phyloP scores from a whole-genome alignment of 257 asterid genomes.

The Solanum chaucha region DNA sequence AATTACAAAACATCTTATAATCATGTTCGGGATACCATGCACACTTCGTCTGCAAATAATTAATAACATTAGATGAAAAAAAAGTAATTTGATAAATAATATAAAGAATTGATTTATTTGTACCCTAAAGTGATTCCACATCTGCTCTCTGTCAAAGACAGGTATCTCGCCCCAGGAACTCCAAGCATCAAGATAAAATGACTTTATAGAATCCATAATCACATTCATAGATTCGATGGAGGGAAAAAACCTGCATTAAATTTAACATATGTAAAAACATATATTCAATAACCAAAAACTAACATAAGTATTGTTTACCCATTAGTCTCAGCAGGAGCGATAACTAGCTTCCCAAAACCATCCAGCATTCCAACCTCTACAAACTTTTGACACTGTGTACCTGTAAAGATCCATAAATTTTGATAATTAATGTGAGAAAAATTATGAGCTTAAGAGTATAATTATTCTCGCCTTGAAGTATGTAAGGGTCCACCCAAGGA shows the following conservation, averaged over 20 bases:
- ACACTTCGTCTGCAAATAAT: background rate
- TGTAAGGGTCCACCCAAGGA: background rate
- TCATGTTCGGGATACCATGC: background rate
- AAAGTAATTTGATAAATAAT: background rate
- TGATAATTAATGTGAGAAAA: background rate
- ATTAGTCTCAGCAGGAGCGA: background rate
- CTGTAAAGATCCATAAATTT: background rate
- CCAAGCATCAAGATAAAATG: background rate
- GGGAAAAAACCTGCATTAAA: background rate
- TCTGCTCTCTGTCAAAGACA: background rate
- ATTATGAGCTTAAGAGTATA: background rate
- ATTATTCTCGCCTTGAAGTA: background rate
- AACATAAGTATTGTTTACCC: background rate
- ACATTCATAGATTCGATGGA: background rate
- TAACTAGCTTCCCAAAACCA: background rate
- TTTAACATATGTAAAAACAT: background rate
- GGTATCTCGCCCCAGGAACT: background rate
- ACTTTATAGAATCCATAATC: background rate
- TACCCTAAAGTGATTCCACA: background rate
- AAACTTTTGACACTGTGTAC: background rate
- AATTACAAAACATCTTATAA: background rate
- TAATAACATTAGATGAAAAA: too few species aligned
- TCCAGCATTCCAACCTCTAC: background rate
- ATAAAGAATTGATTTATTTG: background rate
- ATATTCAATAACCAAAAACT: background rate